These are phyloP conservation scores for Erysimum cheiri DNA, from an alignment of 441 rosid genomes.

Conservation along the genomic window DNA sequence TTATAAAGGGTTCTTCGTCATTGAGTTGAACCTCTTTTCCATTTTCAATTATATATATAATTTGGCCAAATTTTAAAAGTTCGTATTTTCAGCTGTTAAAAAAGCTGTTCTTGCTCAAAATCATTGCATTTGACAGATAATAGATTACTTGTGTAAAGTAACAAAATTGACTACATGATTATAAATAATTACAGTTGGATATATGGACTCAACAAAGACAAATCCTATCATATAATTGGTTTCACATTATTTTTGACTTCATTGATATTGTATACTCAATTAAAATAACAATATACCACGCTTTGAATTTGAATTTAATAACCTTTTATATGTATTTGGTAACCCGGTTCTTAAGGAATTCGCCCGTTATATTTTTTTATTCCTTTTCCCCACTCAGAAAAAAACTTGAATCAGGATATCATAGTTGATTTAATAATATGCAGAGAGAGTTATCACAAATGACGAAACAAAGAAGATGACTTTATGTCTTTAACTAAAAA, in stretches of 20 bases:
- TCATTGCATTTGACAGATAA: not conserved
- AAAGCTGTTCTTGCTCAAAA: not conserved
- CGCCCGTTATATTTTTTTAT: not conserved
- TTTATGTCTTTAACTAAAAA: no score
- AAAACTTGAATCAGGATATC: constrained; percentile 9
- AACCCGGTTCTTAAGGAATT: constrained; percentile 31
- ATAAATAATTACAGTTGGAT: not conserved
- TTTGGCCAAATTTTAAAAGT: not conserved
- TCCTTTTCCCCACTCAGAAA: no score
- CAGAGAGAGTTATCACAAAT: constrained; percentile 19
- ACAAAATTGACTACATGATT: not conserved
- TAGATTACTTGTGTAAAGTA: not conserved
- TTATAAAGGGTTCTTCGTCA: not conserved
- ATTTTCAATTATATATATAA: not conserved
- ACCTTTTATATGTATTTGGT: not conserved
- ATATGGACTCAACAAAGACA: constrained; percentile 8
- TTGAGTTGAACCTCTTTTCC: constrained; percentile 20
- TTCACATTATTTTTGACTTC: not conserved
- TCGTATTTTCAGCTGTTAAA: not conserved
- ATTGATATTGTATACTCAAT: not conserved
- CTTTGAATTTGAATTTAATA: constrained; percentile 20
- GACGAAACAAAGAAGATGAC: constrained; percentile 11
- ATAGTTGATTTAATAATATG: not conserved
- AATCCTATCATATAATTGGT: not conserved
- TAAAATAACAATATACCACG: constrained; percentile 26